Base-by-base conservation (phyloP, 225 moss, liverwort and hornwort genomes). In the Sphagnum contortum region DNA sequence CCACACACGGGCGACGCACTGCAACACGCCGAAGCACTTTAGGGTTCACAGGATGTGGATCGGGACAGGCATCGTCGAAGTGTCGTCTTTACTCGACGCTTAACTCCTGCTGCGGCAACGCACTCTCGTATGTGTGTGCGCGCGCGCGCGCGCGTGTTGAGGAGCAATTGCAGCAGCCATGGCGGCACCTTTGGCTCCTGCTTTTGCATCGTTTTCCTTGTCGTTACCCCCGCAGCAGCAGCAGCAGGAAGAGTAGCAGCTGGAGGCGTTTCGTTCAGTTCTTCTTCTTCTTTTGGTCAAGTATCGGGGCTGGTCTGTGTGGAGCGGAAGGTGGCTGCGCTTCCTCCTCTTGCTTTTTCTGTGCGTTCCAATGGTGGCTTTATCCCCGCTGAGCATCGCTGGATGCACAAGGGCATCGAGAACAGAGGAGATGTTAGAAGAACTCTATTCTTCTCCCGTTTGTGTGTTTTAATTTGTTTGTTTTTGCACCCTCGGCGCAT, bases 391-490 rank as follows among this genome's bases (percentile, higher is more conserved):
- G 85, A 93, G 82, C 86, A 89, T 72, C 77, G 77, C 6, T 81
- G 79, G 75, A 85, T 93, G 81, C 89, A 93, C 62, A 89, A 93
- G 56, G 92, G 88, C 49, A 59, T 93, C 44, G 86, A 93, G 78
- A 90, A 89, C 64, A 81, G 67, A 76, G 89, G 92, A 49, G 80
- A 87, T 50, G 87, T 93, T 70, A 71, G 86, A 29, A 29, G 29
- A 29, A 29, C 1, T 29, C 29, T 29, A 29, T 29, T 29, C 74
- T 60, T 29, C 29, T 29, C 29, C 29, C 29, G 29, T 29, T 29
- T 29, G 29, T 29, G 29, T 29, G 29, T 50, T 55, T 12, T 14
- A n/a, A 58, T 44, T 69, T 4, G 12, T 4, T 45, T 45, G 5
- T 11, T n/a, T 48, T 29, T 29, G 29, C 29, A 29, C 29, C 29